phyloP scores from a whole-genome alignment of 176 grass and related monocot genomes.

The Triticum monococcum region DNA sequence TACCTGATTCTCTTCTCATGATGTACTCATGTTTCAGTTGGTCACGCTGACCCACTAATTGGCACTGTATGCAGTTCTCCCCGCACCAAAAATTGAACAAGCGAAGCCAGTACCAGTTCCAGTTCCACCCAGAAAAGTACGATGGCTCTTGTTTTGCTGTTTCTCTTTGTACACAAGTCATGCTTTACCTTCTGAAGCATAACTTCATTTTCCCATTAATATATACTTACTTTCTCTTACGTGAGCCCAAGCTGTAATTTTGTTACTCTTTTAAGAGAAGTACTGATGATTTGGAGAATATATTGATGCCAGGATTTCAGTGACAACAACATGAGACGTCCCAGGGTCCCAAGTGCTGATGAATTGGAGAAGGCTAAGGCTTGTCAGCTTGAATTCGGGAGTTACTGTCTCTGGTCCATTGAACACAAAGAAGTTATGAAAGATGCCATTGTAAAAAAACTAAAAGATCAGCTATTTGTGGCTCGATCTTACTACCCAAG shows the following conservation, averaged over 20 bases:
- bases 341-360: conserved; percentile 64
- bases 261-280: neutral
- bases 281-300: conserved; percentile 19
- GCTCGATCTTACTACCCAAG: conserved; percentile 93
- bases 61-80: conserved; percentile 46
- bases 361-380: conserved; percentile 69
- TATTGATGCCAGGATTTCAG: conserved; percentile 41
- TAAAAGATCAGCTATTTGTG: conserved; percentile 95
- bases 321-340: conserved; percentile 5
- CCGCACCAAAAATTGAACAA: conserved; percentile 44
- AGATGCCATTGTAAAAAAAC: conserved; percentile 68
- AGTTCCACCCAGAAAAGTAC: conserved; percentile 38
- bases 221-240: neutral
- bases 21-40: conserved; percentile 10
- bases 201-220: conserved; percentile 6
- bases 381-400: conserved; percentile 94
- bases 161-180: neutral
- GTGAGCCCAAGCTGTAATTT: conserved; percentile 20
- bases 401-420: conserved; percentile 95
- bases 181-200: conserved; percentile 2
- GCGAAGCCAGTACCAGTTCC: conserved; percentile 35
- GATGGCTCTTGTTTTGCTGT: conserved; percentile 27
- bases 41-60: conserved; percentile 25
- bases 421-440: conserved; percentile 93
- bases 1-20: conserved; percentile 8